Evolutionary conservation across 1,284 basidiomycete genomes (phyloP).

Genomic region (Cutaneotrichosporon sp.): DNA sequence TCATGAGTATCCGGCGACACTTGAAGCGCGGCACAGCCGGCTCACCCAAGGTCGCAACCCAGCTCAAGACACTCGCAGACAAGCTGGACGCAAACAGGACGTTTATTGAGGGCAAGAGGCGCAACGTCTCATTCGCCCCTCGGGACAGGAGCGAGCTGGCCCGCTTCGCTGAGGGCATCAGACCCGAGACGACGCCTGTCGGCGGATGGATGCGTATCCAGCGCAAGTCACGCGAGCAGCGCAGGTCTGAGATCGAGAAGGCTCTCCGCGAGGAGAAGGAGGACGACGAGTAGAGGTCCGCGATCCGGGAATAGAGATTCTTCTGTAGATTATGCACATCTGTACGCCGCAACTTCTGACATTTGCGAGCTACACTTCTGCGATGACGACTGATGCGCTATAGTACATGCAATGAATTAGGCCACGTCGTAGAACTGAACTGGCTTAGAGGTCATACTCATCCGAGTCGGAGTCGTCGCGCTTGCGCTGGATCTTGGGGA

Average conservation of each 20-base stretch:
- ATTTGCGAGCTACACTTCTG: too few relatives aligned
- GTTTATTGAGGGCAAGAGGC: conserved; percentile 68
- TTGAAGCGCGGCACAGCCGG: conserved; percentile 57
- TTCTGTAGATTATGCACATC: neutral
- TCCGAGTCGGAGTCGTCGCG: conserved; percentile 48
- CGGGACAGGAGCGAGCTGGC: conserved; percentile 63
- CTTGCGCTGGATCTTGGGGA: conserved; percentile 48
- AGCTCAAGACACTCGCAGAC: conserved; percentile 71
- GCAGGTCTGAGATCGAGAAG: conserved; percentile 58
- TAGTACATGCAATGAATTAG: neutral
- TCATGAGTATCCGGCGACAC: conserved; percentile 63
- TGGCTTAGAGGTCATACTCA: conserved; percentile 45
- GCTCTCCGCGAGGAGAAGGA: conserved; percentile 32
- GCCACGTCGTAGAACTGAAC: neutral
- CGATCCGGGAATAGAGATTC: neutral
- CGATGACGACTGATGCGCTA: neutral
- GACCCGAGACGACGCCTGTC: conserved; percentile 68
- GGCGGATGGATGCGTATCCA: conserved; percentile 73
- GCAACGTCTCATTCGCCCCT: conserved; percentile 64
- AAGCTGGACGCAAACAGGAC: conserved; percentile 74
- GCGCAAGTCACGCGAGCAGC: conserved; percentile 72
- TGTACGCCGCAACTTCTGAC: neutral
- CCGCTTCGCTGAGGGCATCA: conserved; percentile 62
- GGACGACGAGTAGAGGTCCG: conserved; percentile 13
- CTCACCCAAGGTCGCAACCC: conserved; percentile 50